These are phyloP conservation scores for Aspergillus spinulosporus DNA, from an alignment of 2,329 filamentous ascomycete species.

Conservation along the genomic window DNA sequence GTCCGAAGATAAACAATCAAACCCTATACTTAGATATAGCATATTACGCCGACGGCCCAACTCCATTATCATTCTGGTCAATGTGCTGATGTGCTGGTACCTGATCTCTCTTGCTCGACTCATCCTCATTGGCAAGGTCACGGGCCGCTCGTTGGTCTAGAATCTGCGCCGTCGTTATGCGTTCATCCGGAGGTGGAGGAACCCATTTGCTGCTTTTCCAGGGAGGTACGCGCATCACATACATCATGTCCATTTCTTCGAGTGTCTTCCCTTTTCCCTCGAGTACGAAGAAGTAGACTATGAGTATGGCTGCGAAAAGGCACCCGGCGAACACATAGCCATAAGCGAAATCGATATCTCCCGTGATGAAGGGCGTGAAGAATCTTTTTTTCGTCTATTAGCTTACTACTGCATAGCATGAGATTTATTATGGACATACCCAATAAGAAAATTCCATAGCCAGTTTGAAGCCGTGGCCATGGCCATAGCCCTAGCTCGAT, in stretches of 20 bases:
- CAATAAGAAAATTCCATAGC: slow-evolving; percentile 69
- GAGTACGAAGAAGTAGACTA: slow-evolving; percentile 71
- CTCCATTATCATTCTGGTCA: slow-evolving; percentile 20
- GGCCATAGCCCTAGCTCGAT: slow-evolving; percentile 71
- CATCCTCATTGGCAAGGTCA: slow-evolving; percentile 21
- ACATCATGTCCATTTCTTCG: slow-evolving; percentile 76
- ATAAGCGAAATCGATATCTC: slow-evolving; percentile 69
- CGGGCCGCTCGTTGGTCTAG: slow-evolving; percentile 23
- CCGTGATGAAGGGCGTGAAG: slow-evolving; percentile 75
- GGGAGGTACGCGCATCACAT: slow-evolving; percentile 61
- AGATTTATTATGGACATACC: slow-evolving; percentile 23
- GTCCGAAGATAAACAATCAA: background rate
- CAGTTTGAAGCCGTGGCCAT: slow-evolving; percentile 74
- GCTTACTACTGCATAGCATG: background rate
- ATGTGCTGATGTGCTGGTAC: slow-evolving; percentile 25
- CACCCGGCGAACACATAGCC: slow-evolving; percentile 76
- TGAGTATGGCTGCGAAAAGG: slow-evolving; percentile 61
- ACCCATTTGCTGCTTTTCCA: slow-evolving; percentile 57
- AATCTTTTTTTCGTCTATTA: slow-evolving; percentile 44
- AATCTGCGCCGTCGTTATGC: slow-evolving; percentile 23
- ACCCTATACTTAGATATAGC: background rate
- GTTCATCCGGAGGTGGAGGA: slow-evolving; percentile 26
- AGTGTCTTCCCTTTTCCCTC: slow-evolving; percentile 69
- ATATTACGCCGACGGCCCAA: background rate
- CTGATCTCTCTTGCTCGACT: slow-evolving; percentile 15